Evolutionary conservation across 495 filamentous ascomycete species (phyloP).

Genomic region (Talaromyces nanjingensis): DNA sequence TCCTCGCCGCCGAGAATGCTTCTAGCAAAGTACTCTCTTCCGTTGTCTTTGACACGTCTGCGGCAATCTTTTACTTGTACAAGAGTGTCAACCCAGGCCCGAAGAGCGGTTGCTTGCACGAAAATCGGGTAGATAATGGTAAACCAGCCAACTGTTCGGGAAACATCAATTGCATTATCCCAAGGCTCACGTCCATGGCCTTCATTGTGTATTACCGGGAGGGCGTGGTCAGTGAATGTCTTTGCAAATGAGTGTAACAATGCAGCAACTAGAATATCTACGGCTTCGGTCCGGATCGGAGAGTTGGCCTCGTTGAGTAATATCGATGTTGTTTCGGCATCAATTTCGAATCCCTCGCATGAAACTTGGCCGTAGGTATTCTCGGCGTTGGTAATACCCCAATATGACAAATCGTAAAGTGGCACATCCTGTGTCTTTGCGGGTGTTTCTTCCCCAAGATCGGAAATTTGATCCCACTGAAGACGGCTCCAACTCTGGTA

Average conservation of each 20-base stretch:
- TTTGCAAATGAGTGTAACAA: slow-evolving; percentile 45
- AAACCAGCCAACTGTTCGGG: slow-evolving; percentile 57
- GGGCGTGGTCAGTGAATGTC: slow-evolving; percentile 41
- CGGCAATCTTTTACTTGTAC: slow-evolving; percentile 41
- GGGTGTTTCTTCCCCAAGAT: slow-evolving; percentile 21
- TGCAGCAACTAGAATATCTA: slow-evolving; percentile 47
- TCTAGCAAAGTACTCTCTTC: slow-evolving; percentile 41
- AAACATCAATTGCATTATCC: slow-evolving; percentile 45
- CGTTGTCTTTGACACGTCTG: slow-evolving; percentile 39
- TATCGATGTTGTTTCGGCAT: slow-evolving; percentile 29
- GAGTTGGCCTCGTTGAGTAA: slow-evolving; percentile 40
- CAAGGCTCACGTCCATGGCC: slow-evolving; percentile 51
- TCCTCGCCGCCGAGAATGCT: slow-evolving; percentile 39
- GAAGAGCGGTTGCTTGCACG: slow-evolving; percentile 14
- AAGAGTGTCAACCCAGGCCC: slow-evolving; percentile 32
- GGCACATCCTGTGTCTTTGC: slow-evolving; percentile 19
- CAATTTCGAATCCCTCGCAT: slow-evolving; percentile 39
- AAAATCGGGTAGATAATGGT: slow-evolving; percentile 48
- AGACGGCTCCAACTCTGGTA: slow-evolving; percentile 57
- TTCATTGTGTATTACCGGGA: slow-evolving; percentile 50
- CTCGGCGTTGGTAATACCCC: slow-evolving; percentile 39
- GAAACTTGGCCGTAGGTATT: slow-evolving; percentile 47
- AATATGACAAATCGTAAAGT: slow-evolving; percentile 34
- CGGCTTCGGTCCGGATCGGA: slow-evolving; percentile 40
- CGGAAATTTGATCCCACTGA: slow-evolving; percentile 33